Evolutionary conservation across 2,329 filamentous ascomycete genomes (phyloP).

Genomic region (Fusarium sp.): DNA sequence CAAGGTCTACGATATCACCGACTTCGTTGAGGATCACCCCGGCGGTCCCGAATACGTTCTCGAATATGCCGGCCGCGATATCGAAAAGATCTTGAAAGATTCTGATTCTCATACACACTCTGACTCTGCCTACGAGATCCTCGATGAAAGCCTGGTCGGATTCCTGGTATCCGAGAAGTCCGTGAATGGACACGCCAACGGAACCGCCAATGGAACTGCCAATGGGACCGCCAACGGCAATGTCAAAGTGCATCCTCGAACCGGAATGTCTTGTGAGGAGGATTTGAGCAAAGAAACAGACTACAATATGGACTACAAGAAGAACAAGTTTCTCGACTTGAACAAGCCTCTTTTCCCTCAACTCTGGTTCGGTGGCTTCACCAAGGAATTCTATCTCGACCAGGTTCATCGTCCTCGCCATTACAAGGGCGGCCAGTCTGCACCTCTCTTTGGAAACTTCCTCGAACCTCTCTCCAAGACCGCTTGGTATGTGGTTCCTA

Average conservation of each 20-base stretch:
- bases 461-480: conserved; percentile 97
- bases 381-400: conserved; percentile 95
- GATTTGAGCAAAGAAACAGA: conserved; percentile 92
- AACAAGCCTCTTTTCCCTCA: conserved; percentile 86
- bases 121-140: conserved; percentile 93
- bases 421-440: conserved; percentile 92
- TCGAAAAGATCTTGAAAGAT: conserved; percentile 85
- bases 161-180: conserved; percentile 76
- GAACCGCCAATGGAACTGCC: conserved; percentile 45
- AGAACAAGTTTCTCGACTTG: conserved; percentile 93
- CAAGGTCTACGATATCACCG: conserved; percentile 95
- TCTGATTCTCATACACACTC: conserved; percentile 85
- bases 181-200: conserved; percentile 49
- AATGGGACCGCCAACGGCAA: conserved; percentile 49
- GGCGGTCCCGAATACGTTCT: conserved; percentile 90
- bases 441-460: conserved; percentile 96
- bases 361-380: conserved; percentile 88
- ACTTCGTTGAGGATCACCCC: conserved; percentile 90
- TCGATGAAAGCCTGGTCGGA: conserved; percentile 87
- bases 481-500: conserved; percentile 91
- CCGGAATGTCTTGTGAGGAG: conserved; percentile 89
- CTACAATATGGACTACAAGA: conserved; percentile 78
- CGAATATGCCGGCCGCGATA: conserved; percentile 90
- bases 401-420: conserved; percentile 96
- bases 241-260: conserved; percentile 68